Evolutionary conservation across 2,329 filamentous ascomycete genomes (phyloP), one percentile per base, ranked within the genome.

Genomic region (Aspergillus hiratsukae): DNA sequence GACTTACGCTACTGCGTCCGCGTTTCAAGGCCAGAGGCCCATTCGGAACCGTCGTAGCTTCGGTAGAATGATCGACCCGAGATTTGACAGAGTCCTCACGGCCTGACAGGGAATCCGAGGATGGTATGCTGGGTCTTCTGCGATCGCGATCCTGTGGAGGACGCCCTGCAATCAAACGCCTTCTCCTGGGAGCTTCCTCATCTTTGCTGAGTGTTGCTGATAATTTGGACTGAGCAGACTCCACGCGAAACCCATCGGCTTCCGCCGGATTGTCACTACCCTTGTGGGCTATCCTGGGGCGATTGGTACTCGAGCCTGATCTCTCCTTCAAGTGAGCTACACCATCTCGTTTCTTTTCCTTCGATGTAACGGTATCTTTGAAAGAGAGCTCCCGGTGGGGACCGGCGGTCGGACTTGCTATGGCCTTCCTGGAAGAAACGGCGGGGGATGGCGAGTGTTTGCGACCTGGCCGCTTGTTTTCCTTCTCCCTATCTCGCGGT

Each of bases 131-230:
- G 9, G 70, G 68, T 45, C 69, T 62, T 52, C 69, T 66, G 37
- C 66, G 64, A 27, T 72, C 66, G 48, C 67, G 71, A 54, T 76
- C 71, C 37, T 73, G 68, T 1, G 73, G 74, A 28, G 74, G 74
- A 21, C 73, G 66, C 52, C 76, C 75, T 21, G 75, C 68, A 51
- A 76, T 75, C 43, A 76, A 62, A 25, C 75, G 72, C 52, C 75
- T 66, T 51, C 72, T 67, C 59, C 74, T 74, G 45, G 69, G 64
- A 4, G 64, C 65, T 29, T 77, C 75, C 40, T 76, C 71, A 19
- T 69, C 69, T 52, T 64, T 70, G 31, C 63, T 65, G 23, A 65
- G 58, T 2, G 66, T 60, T 25, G 55, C 35, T 10, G 59, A 55
- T 21, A 59, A 43, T 58, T 73, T 76, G 19, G 63, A 52, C 50